A percentile compares a stretch with the other conserved stretches of the same genome.
Evolutionary conservation across 495 filamentous ascomycete genomes (phyloP).

Genomic region (Aspergillus mulundensis): DNA sequence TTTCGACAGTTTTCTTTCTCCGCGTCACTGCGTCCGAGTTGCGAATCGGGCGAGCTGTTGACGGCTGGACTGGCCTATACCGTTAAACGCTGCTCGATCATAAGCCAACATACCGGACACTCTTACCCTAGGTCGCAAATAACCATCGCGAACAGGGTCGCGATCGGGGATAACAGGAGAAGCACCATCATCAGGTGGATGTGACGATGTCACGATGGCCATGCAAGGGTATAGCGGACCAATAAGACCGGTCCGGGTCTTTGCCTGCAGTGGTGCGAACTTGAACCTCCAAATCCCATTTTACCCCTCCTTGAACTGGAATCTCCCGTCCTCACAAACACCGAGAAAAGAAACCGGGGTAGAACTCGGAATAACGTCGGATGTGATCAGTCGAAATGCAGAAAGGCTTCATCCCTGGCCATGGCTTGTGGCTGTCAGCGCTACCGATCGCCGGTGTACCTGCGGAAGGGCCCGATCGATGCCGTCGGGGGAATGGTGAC

Average conservation of each 20-base stretch:
- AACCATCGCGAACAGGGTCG: background rate
- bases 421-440: background rate
- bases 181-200: background rate
- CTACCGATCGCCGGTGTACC: background rate
- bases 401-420: background rate
- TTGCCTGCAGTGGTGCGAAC: slow-evolving; percentile 14
- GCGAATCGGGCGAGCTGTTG: background rate
- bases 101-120: background rate
- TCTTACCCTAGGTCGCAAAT: background rate
- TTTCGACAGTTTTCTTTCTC: background rate
- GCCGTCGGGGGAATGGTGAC: background rate
- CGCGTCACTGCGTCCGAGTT: background rate
- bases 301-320: slow-evolving; percentile 5
- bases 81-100: background rate
- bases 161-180: slow-evolving; percentile 11
- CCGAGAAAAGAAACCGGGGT: background rate
- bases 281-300: background rate
- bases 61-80: background rate
- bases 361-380: background rate
- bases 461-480: background rate
- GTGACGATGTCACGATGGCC: slow-evolving; percentile 5
- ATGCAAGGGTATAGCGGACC: slow-evolving; percentile 20
- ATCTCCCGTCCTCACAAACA: background rate
- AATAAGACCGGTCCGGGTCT: slow-evolving; percentile 10
- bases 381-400: slow-evolving; percentile 1